These are phyloP conservation scores for Eutrema yunnanense DNA, from an alignment of 345 rosid genomes.

Conservation along the genomic window DNA sequence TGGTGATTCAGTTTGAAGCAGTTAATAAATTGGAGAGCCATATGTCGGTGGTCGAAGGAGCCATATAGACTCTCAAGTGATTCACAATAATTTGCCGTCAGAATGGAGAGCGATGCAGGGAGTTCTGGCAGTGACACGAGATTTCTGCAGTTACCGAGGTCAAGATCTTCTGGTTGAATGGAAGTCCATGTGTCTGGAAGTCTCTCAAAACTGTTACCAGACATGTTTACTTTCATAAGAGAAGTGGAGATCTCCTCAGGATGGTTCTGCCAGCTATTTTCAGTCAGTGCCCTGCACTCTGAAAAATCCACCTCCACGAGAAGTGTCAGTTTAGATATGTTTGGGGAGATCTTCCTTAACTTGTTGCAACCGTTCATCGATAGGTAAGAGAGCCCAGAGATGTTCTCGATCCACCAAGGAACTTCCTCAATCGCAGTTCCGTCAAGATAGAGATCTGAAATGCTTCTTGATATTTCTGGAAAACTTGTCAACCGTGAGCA, in stretches of 20 bases:
- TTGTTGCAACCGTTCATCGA: neutral
- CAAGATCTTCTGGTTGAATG: neutral
- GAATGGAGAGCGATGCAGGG: neutral
- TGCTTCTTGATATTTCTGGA: neutral
- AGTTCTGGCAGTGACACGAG: neutral
- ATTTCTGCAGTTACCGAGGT: neutral
- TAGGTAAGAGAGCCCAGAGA: neutral
- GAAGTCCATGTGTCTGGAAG: neutral
- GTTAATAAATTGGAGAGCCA: neutral
- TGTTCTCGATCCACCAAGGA: neutral
- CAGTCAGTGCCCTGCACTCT: neutral
- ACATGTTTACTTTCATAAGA: neutral
- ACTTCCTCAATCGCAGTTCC: slow-evolving; percentile 15
- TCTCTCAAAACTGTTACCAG: neutral
- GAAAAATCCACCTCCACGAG: slow-evolving; percentile 1
- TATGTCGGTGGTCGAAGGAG: neutral
- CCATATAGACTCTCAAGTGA: neutral
- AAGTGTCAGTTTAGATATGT: neutral
- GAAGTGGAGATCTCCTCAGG: neutral
- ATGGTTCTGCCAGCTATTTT: neutral
- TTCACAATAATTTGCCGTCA: neutral
- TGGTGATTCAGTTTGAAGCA: neutral
- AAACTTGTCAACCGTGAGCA: slow-evolving; percentile 18
- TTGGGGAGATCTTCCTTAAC: slow-evolving; percentile 5
- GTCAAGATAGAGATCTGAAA: neutral